Conservation (phyloP, 1,139 yeast species). For the Zygosaccharomyces sapae region DNA sequence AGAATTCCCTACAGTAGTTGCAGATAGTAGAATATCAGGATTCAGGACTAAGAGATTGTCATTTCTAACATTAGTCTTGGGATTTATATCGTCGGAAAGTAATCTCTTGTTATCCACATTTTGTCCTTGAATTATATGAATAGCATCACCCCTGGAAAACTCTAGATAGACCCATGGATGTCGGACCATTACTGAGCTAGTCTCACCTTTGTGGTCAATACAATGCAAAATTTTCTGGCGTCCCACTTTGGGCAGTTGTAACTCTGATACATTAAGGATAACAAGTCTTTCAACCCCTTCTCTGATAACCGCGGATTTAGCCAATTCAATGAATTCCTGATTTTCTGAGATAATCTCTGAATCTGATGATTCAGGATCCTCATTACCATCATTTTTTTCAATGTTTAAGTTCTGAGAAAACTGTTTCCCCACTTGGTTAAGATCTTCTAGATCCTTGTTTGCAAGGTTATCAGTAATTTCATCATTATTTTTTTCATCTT, state of each 20-base stretch:
- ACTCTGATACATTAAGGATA: constrained; percentile 39
- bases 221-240: constrained; percentile 52
- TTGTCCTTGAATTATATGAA: constrained; percentile 53
- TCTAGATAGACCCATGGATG: constrained; percentile 49
- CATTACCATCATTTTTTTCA: constrained; percentile 5
- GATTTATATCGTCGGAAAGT: constrained; percentile 32
- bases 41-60: constrained; percentile 67
- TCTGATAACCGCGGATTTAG: constrained; percentile 46
- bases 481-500: constrained; percentile 6
- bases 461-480: neutral
- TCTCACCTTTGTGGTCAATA: constrained; percentile 35
- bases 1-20: constrained; percentile 78
- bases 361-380: neutral
- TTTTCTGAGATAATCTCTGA: neutral
- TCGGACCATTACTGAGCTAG: constrained; percentile 45
- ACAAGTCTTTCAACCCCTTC: constrained; percentile 47
- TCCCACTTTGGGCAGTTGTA: constrained; percentile 34
- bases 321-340: constrained; percentile 24
- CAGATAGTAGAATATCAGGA: constrained; percentile 78
- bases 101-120: constrained; percentile 36
- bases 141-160: constrained; percentile 47
- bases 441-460: constrained; percentile 4
- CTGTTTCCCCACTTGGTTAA: constrained; percentile 6
- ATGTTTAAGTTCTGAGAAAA: constrained; percentile 13
- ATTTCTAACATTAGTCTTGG: constrained; percentile 50